A percentile compares a stretch with the other conserved stretches of the same genome.
phyloP scores from a whole-genome alignment of 1,284 basidiomycete genomes.

The Pseudozyma tsukubaensis region DNA sequence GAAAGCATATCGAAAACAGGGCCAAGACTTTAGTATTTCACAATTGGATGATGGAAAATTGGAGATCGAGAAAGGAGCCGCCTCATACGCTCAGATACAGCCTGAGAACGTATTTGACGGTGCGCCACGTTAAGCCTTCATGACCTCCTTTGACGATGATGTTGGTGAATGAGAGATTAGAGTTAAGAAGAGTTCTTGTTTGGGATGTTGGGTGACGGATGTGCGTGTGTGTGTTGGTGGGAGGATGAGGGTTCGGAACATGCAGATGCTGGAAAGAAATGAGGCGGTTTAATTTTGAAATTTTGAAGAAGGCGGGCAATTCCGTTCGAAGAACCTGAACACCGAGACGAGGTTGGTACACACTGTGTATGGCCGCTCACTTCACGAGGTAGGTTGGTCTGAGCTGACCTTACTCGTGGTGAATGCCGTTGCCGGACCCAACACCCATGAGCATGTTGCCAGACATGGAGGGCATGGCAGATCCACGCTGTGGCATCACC shows the following conservation, averaged over 20 bases:
- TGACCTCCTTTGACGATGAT: background rate
- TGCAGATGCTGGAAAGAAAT: constrained; percentile 1
- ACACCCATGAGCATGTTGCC: constrained; percentile 51
- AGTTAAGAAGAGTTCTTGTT: background rate
- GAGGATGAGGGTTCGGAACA: too few relatives aligned
- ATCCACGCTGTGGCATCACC: constrained; percentile 34
- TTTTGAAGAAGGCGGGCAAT: background rate
- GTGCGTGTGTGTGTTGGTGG: too few relatives aligned
- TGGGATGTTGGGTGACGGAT: background rate
- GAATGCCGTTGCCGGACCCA: constrained; percentile 39
- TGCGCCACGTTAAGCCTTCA: too few relatives aligned
- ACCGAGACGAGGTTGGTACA: background rate
- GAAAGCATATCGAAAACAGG: background rate
- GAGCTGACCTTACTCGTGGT: constrained; percentile 27
- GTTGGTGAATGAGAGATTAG: background rate
- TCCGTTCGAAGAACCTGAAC: constrained; percentile 2
- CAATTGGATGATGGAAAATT: background rate
- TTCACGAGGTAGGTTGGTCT: too few relatives aligned
- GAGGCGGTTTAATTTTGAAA: background rate
- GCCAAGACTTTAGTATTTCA: constrained; percentile 10
- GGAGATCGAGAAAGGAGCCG: too few relatives aligned
- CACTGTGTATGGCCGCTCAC: too few relatives aligned
- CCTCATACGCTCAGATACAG: too few relatives aligned
- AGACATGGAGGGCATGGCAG: constrained; percentile 40
- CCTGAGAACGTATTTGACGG: too few relatives aligned